Evolutionary conservation across 768 basidiomycete species (phyloP), one percentile per base, ranked within the genome.

Genomic region (Lentinula edodes): DNA sequence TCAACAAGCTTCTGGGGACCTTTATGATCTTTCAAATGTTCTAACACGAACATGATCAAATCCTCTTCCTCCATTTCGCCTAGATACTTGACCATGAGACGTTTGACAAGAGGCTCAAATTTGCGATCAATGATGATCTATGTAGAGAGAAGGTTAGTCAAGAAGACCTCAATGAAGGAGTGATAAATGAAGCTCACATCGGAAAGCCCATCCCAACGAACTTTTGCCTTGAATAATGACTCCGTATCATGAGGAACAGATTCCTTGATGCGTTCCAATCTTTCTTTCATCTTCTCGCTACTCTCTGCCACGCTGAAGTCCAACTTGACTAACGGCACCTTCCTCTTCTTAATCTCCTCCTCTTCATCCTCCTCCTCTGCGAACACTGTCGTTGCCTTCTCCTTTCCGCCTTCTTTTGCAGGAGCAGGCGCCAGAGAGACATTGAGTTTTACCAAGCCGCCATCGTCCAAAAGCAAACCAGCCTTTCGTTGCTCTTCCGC

Each of bases 21-120:
- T 68, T 95, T 95, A 70, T 92, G 90, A 66, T 96, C 95, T 72
- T 92, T 91, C 51, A 97, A 76, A 71, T 96, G 93, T 71, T 97
- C 95, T 12, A 96, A 76, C 7, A 91, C 93, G 71, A 94, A 97
- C 85, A 96, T 91, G 61, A 94, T 88, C 62, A 97, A 81, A 69
- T 98, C 95, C 64, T 95, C 92, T 69, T 96, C 95, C 63, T 95
- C 92, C 69, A 94, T 82, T 69, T 95, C 93, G 62, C 94, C 95
- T 12, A 98, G 84, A 68, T 91, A 93, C 71, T 90, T 89, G 39
- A 83, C 80, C 86, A 98, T 93, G 66, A 89, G 80, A 7, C 84
- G 83, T 64, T 91, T 90, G 32, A 94, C 85, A 58, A 95, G 76
- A 35, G 92, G 88, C 71, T 93, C 90, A 16, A 98, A 78, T 73